A percentile compares a stretch with the other conserved stretches of the same genome.
Conservation (phyloP, 1,284 basidiomycete species). For the Cryptococcus jaspeensis region DNA sequence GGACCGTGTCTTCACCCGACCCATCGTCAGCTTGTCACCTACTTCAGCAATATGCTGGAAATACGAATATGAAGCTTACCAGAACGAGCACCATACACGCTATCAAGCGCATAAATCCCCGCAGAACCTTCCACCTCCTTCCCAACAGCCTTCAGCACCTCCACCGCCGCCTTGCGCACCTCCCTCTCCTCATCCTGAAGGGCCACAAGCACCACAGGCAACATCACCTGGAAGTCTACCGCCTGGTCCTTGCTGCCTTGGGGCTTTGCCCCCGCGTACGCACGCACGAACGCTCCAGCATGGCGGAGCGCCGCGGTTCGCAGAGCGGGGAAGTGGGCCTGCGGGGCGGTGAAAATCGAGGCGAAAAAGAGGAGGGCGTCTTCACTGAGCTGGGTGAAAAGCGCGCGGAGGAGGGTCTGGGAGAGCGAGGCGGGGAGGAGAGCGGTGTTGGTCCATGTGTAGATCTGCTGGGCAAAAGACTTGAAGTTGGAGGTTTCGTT, state of each 20-base stretch:
- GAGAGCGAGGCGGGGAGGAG: slow-evolving; percentile 55
- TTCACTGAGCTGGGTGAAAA: slow-evolving; percentile 70
- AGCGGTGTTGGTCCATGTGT: slow-evolving; percentile 61
- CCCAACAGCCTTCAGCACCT: slow-evolving; percentile 56
- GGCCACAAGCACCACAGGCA: slow-evolving; percentile 73
- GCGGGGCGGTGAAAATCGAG: slow-evolving; percentile 60
- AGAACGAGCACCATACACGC: slow-evolving; percentile 70
- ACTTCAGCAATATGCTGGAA: background rate
- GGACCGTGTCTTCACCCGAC: slow-evolving; percentile 59
- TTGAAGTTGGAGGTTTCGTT: slow-evolving; percentile 10
- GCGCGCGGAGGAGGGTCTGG: slow-evolving; percentile 59
- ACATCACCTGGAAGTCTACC: slow-evolving; percentile 76
- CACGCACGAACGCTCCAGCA: slow-evolving; percentile 61
- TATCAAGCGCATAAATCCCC: slow-evolving; percentile 76
- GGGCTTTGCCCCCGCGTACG: slow-evolving; percentile 51
- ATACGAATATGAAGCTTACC: slow-evolving; percentile 52
- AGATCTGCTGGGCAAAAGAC: slow-evolving; percentile 52
- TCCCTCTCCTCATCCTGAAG: slow-evolving; percentile 58
- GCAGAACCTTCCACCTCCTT: slow-evolving; percentile 42
- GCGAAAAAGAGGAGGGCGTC: slow-evolving; percentile 78
- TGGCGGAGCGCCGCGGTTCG: slow-evolving; percentile 76
- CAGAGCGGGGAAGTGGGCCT: slow-evolving; percentile 42
- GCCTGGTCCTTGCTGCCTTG: slow-evolving; percentile 3
- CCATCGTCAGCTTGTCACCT: slow-evolving; percentile 2
- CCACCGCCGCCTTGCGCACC: slow-evolving; percentile 65